These are phyloP conservation scores for Andrographis paniculata DNA, from an alignment of 305 asterid genomes.

Conservation along the genomic window DNA sequence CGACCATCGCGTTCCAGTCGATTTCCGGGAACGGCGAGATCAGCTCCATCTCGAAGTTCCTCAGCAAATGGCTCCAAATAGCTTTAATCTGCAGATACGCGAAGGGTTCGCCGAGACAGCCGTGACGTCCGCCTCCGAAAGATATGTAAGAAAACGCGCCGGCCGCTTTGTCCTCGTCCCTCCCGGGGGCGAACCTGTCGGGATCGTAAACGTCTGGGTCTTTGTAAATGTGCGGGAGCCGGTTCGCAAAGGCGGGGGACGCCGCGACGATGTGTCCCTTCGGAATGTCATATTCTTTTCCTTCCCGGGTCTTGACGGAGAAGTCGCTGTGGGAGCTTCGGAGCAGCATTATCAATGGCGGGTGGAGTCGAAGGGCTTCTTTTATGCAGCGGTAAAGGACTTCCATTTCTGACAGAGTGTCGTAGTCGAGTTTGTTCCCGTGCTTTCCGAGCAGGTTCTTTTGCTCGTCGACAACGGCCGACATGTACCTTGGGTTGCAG, in stretches of 20 bases:
- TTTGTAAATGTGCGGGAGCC: slow-evolving; percentile 69
- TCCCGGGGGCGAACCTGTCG: slow-evolving; percentile 71
- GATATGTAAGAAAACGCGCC: slow-evolving; percentile 93
- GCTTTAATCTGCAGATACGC: slow-evolving; percentile 92
- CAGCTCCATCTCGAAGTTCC: slow-evolving; percentile 69
- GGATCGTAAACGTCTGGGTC: slow-evolving; percentile 79
- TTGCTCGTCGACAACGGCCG: slow-evolving; percentile 70
- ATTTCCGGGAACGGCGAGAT: slow-evolving; percentile 90
- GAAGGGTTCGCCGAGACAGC: slow-evolving; percentile 91
- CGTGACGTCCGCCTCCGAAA: slow-evolving; percentile 94
- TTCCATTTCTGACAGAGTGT: slow-evolving; percentile 84
- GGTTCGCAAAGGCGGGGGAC: slow-evolving; percentile 86
- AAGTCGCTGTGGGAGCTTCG: slow-evolving; percentile 83
- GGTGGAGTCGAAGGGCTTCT: slow-evolving; percentile 93
- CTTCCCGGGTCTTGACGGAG: slow-evolving; percentile 72
- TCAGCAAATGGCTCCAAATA: slow-evolving; percentile 79
- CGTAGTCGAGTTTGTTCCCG: slow-evolving; percentile 72
- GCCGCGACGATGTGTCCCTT: slow-evolving; percentile 95
- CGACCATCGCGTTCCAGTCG: slow-evolving; percentile 98
- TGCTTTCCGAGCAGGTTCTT: slow-evolving; percentile 47
- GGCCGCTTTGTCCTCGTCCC: slow-evolving; percentile 90
- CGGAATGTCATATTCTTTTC: slow-evolving; percentile 80
- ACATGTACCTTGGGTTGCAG: slow-evolving; percentile 64
- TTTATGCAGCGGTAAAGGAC: slow-evolving; percentile 68
- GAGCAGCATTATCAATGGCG: slow-evolving; percentile 85